A percentile compares a stretch with the other conserved stretches of the same genome.
Evolutionary conservation across 306 rosid genomes (phyloP).

Genomic region (Lathyrus aphaca): DNA sequence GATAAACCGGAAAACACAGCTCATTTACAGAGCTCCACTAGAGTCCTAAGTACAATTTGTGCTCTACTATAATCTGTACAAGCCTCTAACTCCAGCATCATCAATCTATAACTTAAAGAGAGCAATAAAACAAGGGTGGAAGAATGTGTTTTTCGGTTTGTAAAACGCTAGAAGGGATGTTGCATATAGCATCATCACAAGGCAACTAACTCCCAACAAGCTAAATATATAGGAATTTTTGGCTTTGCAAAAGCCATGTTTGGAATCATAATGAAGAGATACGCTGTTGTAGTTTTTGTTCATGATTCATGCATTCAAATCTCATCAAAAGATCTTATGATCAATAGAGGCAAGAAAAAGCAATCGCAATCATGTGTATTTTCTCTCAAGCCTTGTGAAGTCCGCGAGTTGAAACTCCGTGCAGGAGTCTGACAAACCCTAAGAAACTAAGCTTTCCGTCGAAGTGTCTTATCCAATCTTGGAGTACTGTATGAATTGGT

Average conservation of each 20-base stretch:
- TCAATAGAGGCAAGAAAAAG: slow-evolving; percentile 36
- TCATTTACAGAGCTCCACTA: slow-evolving; percentile 42
- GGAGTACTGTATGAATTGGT: slow-evolving; percentile 86
- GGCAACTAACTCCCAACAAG: slow-evolving; percentile 37
- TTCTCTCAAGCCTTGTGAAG: slow-evolving; percentile 65
- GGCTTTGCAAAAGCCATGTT: slow-evolving; percentile 41
- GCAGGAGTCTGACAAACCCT: slow-evolving; percentile 83
- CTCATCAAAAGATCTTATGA: slow-evolving; percentile 34
- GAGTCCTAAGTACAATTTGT: slow-evolving; percentile 47
- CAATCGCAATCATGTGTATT: slow-evolving; percentile 29
- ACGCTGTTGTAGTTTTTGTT: slow-evolving; percentile 38
- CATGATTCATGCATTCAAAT: slow-evolving; percentile 38
- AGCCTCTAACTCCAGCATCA: slow-evolving; percentile 55
- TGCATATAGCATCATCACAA: slow-evolving; percentile 29
- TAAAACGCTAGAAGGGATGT: slow-evolving; percentile 32
- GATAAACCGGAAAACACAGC: slow-evolving; percentile 43
- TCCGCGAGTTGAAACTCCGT: slow-evolving; percentile 65
- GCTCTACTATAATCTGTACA: slow-evolving; percentile 65
- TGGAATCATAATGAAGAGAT: slow-evolving; percentile 35
- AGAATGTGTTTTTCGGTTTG: slow-evolving; percentile 33
- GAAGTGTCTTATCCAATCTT: slow-evolving; percentile 87
- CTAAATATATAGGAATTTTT: slow-evolving; percentile 9
- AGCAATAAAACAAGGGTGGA: slow-evolving; percentile 16
- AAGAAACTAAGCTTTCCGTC: slow-evolving; percentile 90
- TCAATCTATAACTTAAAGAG: slow-evolving; percentile 26